phyloP scores from a whole-genome alignment of 768 basidiomycete species.

The Mycena amicta region DNA sequence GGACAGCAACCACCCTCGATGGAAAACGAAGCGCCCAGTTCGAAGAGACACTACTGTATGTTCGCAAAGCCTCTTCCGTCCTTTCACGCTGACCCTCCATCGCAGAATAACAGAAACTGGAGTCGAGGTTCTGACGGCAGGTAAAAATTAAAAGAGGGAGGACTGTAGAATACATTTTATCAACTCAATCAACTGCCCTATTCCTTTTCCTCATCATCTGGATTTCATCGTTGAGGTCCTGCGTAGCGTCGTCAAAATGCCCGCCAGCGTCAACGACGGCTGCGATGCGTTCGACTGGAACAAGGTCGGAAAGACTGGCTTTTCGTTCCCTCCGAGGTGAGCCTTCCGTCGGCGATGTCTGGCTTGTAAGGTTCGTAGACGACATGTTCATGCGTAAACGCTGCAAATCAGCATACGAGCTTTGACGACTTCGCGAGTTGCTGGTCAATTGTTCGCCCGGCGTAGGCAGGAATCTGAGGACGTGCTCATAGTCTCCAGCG shows the following conservation, averaged over 20 bases:
- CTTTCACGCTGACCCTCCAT: conserved; percentile 5
- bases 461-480: conserved; percentile 68
- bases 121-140: conserved; percentile 33
- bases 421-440: conserved; percentile 63
- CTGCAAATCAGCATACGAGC: conserved; percentile 84
- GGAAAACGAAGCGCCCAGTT: conserved; percentile 94
- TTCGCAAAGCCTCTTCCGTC: conserved; percentile 19
- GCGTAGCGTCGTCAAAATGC: conserved; percentile 65
- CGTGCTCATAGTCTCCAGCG: conserved; percentile 88
- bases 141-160: conserved; percentile 1
- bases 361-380: background rate
- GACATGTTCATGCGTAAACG: conserved; percentile 47
- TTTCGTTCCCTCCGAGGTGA: conserved; percentile 48
- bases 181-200: conserved; percentile 22
- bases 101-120: conserved; percentile 88
- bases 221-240: conserved; percentile 68
- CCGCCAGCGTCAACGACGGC: conserved; percentile 58
- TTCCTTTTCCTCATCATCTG: conserved; percentile 37
- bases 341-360: conserved; percentile 1
- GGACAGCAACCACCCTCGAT: conserved; percentile 94
- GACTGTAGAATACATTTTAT: conserved; percentile 27
- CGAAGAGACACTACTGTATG: conserved; percentile 94
- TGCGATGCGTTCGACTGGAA: conserved; percentile 66
- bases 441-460: conserved; percentile 45
- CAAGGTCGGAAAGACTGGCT: conserved; percentile 64